Evolutionary conservation across 2,329 filamentous ascomycete species (phyloP), one percentile per base, ranked within the genome.

Genomic region (Ceratocystis lukuohia): DNA sequence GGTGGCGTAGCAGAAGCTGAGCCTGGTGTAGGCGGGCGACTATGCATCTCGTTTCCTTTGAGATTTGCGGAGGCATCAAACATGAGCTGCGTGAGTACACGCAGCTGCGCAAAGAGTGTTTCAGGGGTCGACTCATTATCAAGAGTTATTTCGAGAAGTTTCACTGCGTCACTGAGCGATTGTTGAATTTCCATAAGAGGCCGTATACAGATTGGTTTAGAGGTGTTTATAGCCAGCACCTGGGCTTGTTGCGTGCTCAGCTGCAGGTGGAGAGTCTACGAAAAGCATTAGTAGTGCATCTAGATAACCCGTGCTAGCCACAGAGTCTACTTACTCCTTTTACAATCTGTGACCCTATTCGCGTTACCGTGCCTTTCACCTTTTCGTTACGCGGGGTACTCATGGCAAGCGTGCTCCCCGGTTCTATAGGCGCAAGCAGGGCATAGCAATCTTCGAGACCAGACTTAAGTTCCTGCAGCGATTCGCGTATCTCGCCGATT

Each of bases 311-410:
- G 15, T 10, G n/a, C 7, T 12, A 20, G n/a, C 3, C 37, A 41
- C 37, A 25, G 3, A 59, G 46, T 37, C 3, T 5, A 81, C 86
- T 71, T 80, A 92, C 89, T 70, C 91, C 93, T 75, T 96, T 96
- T 69, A 96, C 88, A 69, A 99, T 88, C 64, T 88, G 85, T n/a
- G 90, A 90, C 48, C 94, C 94, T 45, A 96, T 85, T 65, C 94
- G 85, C 0, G 93, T 97, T 68, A 97, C 84, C 71, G 91, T 89
- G 20, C 94, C 94, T 75, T 99, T 99, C 69, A 97, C 86, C 70
- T 84, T 85, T 77, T 99, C 94, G 66, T 90, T 93, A 66, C 92
- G 84, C 66, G 88, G 83, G 15, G 92, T 95, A 69, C 89, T 94
- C 70, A 99, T 82, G 37, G 94, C 92, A 33, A 99, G 84, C 0